Evolutionary conservation across 1,139 yeast species (phyloP), one percentile per base, ranked within the genome.

Genomic region (Candida dubliniensis): DNA sequence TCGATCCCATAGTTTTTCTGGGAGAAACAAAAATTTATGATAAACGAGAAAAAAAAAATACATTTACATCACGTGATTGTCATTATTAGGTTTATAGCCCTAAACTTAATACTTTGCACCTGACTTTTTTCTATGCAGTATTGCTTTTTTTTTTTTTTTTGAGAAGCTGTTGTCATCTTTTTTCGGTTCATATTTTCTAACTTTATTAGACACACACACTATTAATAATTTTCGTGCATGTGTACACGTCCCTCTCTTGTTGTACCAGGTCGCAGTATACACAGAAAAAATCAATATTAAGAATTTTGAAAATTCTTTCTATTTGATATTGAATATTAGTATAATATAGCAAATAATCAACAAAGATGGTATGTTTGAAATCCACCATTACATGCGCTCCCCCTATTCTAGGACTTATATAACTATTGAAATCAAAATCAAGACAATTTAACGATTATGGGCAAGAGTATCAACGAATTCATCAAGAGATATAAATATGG

Each of bases 331-430:
- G 23, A 31, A 11, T 23, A 27, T 11, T 14, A 38, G 31, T 31
- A 25, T 31, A n/a, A 18, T 18, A 30, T 10, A 34, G 14, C 23
- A 18, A 31, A 54, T 60, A 65, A 64, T 57, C 63, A 61, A 54
- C 63, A 54, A 66, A 63, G 57, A 67, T 67, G 72, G 72, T 67
- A 67, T 66, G 72, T 67, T 54, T 45, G 26, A 4, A n/a, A 29
- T n/a, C 23, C 35, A 31, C 15, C 36, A 15, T 31, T 26, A 30
- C 18, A 30, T 26, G 3, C 12, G 9, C 14, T 30, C 7, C 7
- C n/a, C 13, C 8, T 30, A 12, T 30, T n/a, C 14, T 30, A 30
- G 3, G 12, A 27, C 11, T 10, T 27, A 18, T 4, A 18, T 3
- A 18, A 18, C 23, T 18, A 18, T 18, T 18, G 23, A 18, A 18